Evolutionary conservation across 768 basidiomycete species (phyloP), one percentile per base, ranked within the genome.

Genomic region (Tricholoma hemisulphureum): DNA sequence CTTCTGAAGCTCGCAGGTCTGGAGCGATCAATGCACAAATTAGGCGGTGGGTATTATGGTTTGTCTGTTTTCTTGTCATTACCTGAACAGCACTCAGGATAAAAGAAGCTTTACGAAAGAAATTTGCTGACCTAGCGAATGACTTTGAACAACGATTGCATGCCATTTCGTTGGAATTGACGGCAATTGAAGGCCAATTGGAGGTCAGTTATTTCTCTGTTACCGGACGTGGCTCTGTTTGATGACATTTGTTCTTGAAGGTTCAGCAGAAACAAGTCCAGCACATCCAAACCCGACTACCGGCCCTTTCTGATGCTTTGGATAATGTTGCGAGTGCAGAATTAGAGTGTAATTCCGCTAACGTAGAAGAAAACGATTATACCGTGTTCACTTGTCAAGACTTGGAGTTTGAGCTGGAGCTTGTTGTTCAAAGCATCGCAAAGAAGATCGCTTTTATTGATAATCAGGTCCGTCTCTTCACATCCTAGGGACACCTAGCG

Each of bases 341-440:
- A 64, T 77, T 79, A 1, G 89, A 88, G 53, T 97, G 95, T 72
- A 74, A 73, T 3, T 83, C 85, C 6, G 95, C 95, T 9, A 97
- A 98, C 59, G 89, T 98, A 6, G 96, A 98, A 66, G 95, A 97
- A 72, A 98, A 97, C 68, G 96, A 98, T 69, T 91, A 95, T 69
- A 96, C 94, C 0, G 85, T 96, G 2, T 89, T 95, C 66, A 92
- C 91, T 4, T 85, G 80, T 61, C 89, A 93, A 71, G 95, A 98
- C 70, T 79, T 97, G 39, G 86, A 88, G 57, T 97, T 95, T 62
- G 95, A 98, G 73, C 79, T 95, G 1, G 88, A 88, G 68, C 77
- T 95, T 11, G 80, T 96, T 20, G 83, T 86, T 43, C 88, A 89
- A 64, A 89, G 86, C 34, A 82, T 97, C 18, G 80, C 81, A 20